Base-by-base conservation (phyloP, 345 rosid species). In the Geranium brycei region DNA sequence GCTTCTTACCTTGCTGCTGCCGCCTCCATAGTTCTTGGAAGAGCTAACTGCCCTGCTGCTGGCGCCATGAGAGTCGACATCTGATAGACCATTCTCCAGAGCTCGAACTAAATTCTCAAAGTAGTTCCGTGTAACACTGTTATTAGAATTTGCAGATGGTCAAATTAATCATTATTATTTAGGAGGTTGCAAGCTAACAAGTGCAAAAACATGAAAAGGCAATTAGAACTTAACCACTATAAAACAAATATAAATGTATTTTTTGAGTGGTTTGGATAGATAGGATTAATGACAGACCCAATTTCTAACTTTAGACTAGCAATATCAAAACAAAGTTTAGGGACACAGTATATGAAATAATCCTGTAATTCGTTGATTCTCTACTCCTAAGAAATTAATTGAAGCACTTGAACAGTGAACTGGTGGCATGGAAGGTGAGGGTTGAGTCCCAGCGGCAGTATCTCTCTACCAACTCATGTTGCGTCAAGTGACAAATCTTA, bases 81-180 rank as follows among this genome's bases (percentile, higher is more conserved):
- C 99, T 69, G 80, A 79, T 23, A 95, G 88, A 38, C 97, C 97
- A 51, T 85, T 95, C 82, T 95, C 97, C 23, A 95, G 77, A 8
- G 96, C 96, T 74, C 86, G 82, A 64, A 95, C 99, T 64, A 95
- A 73, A 79, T 95, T 91, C 86, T 95, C 99, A 12, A 95, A 95
- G 77, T 88, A 95, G 73, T 80, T 95, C 71, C 83, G 85, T 10
- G 99, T 95, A 57, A 95, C 99, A 32, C 99, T 95, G 89, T 68
- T 59, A 4, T 70, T 67, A 62, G 38, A 10, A 17, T 57, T 23
- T 23, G 28, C 35, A 57, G 23, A 63, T 15, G 31, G 4, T 3
- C 7, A 3, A n/a, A n/a, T 11, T 12, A 41, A n/a, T 38, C 6
- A 38, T 23, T 2, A 23, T 23, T 35, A 35, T 35, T 4, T 35